A percentile compares a stretch with the other conserved stretches of the same genome.
These are phyloP conservation scores for Picea mariana DNA, from an alignment of 83 land plant species.

Conservation along the genomic window DNA sequence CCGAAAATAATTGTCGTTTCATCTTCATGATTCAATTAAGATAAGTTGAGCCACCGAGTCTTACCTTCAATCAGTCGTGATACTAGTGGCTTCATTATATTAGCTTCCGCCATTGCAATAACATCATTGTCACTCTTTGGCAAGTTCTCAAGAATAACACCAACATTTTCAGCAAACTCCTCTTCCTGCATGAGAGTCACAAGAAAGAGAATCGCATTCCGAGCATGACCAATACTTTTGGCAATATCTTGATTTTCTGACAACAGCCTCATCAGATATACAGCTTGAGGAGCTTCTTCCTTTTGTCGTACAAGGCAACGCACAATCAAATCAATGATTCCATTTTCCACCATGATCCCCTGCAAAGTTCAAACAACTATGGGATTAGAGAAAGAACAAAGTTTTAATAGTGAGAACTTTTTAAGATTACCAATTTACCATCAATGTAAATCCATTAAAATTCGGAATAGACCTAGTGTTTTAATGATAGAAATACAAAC, in stretches of 20 bases:
- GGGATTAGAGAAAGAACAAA: neutral
- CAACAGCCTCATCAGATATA: constrained; percentile 31
- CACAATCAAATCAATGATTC: constrained; percentile 42
- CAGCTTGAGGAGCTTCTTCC: constrained; percentile 39
- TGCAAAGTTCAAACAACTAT: constrained; percentile 8
- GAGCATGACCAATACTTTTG: constrained; percentile 38
- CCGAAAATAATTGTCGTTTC: neutral
- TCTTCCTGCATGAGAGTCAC: constrained; percentile 41
- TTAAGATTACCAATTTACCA: neutral
- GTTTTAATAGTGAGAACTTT: neutral
- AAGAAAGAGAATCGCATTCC: constrained; percentile 44
- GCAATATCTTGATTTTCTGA: constrained; percentile 38
- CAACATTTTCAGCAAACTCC: constrained; percentile 26
- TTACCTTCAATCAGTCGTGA: constrained; percentile 29
- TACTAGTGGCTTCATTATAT: constrained; percentile 28
- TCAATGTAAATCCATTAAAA: neutral
- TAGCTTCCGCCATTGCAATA: constrained; percentile 23
- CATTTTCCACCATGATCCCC: constrained; percentile 39
- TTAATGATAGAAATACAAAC: neutral
- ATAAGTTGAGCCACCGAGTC: neutral
- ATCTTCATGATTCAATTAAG: neutral
- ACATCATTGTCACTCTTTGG: constrained; percentile 26
- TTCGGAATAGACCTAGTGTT: neutral
- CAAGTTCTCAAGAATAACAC: constrained; percentile 32
- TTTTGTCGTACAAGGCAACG: constrained; percentile 39